These are phyloP conservation scores for Jackrogersella multiformis DNA, from an alignment of 495 filamentous ascomycete species.

Conservation along the genomic window DNA sequence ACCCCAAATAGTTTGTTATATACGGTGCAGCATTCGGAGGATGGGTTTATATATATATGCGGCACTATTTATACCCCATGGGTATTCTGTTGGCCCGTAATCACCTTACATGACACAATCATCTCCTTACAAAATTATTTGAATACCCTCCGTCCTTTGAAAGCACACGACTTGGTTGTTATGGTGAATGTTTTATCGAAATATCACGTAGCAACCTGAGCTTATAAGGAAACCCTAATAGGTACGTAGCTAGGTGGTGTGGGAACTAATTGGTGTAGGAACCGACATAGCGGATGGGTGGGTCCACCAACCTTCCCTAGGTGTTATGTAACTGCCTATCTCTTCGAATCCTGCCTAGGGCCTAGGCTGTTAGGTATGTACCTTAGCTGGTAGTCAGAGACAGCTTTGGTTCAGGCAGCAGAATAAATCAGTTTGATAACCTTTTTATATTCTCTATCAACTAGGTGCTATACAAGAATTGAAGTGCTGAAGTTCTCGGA, in stretches of 20 bases:
- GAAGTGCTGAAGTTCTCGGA: neutral
- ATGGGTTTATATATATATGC: slow-evolving; percentile 28
- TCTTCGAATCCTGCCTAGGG: neutral
- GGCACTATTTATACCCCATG: slow-evolving; percentile 33
- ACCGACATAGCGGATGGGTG: slow-evolving; percentile 7
- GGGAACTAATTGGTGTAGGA: neutral
- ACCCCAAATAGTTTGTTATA: slow-evolving; percentile 37
- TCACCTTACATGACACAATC: slow-evolving; percentile 6
- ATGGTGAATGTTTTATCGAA: too few species aligned
- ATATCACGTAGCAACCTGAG: too few species aligned
- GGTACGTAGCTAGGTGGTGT: too few species aligned
- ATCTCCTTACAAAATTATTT: neutral
- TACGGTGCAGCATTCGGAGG: slow-evolving; percentile 34
- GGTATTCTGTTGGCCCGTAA: slow-evolving; percentile 6
- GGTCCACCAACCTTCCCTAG: slow-evolving; percentile 7
- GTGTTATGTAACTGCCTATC: neutral
- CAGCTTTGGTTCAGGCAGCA: slow-evolving; percentile 41
- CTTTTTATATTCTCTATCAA: neutral
- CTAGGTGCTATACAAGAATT: neutral
- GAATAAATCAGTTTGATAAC: slow-evolving; percentile 32
- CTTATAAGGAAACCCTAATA: too few species aligned
- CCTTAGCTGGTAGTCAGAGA: neutral
- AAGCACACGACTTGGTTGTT: too few species aligned
- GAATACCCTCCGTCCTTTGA: neutral
- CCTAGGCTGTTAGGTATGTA: too few species aligned